Percentiles rank a stretch among this genome's conserved stretches.
These are phyloP conservation scores for Atkinsonella hypoxylon DNA, from an alignment of 2,329 filamentous ascomycete genomes.

Conservation along the genomic window DNA sequence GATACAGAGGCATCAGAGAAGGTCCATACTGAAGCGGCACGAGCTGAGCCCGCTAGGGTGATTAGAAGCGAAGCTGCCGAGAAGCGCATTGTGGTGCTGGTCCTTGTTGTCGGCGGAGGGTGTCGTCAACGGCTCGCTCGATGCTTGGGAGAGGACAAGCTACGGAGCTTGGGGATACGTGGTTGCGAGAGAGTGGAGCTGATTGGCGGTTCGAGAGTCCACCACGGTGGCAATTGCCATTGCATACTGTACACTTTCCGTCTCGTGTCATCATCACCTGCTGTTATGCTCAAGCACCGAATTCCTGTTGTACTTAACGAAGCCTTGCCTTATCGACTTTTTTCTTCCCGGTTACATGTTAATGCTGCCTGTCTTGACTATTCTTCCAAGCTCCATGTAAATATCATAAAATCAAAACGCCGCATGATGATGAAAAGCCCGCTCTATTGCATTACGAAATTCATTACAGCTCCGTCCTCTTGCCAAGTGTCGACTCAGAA, in stretches of 20 bases:
- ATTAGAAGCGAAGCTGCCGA: conserved; percentile 27
- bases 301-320: no score
- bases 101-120: conserved; percentile 5
- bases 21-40: conserved; percentile 51
- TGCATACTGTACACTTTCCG: not conserved
- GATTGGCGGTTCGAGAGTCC: conserved; percentile 10
- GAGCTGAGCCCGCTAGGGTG: conserved; percentile 36
- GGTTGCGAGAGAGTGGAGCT: conserved; percentile 9
- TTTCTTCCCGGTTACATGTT: no score
- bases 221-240: not conserved
- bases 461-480: conserved; percentile 20
- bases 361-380: no score
- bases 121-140: conserved; percentile 7
- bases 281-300: no score
- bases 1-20: conserved; percentile 63
- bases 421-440: not conserved
- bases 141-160: conserved; percentile 18
- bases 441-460: not conserved
- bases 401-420: not conserved
- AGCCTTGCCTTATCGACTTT: no score
- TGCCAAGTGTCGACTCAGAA: conserved; percentile 13
- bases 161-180: conserved; percentile 13
- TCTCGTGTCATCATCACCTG: no score
- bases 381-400: no score
- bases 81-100: conserved; percentile 24